Conservation (phyloP, 306 rosid genomes). For the Quercus engelmannii region DNA sequence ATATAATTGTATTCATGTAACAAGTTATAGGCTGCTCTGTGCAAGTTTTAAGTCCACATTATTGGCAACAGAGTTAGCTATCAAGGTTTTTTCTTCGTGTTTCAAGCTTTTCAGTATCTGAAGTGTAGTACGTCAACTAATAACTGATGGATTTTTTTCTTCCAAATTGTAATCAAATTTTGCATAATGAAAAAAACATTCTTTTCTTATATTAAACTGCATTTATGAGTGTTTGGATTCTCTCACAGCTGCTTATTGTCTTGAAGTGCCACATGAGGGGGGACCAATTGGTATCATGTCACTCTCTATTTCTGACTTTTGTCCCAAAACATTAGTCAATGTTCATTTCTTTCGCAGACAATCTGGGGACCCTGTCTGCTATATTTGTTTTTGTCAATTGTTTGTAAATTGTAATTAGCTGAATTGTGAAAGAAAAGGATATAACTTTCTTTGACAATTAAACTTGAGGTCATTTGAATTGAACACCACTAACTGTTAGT, state of each 20-base stretch:
- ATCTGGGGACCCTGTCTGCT: constrained; percentile 65
- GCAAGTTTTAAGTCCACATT: neutral
- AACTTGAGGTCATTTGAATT: constrained; percentile 25
- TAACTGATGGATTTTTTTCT: no score
- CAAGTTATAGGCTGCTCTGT: neutral
- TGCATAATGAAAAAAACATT: constrained; percentile 51
- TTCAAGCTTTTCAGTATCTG: no score
- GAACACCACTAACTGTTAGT: constrained; percentile 52
- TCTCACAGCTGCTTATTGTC: constrained; percentile 49
- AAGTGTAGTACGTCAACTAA: no score
- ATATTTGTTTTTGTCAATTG: constrained; percentile 15
- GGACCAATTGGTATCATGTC: constrained; percentile 79
- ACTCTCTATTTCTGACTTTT: constrained; percentile 57
- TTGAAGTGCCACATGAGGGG: constrained; percentile 54
- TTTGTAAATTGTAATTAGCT: constrained; percentile 17
- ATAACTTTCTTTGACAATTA: constrained; percentile 17
- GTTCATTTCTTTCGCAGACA: constrained; percentile 77
- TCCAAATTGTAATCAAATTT: neutral
- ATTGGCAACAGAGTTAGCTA: neutral
- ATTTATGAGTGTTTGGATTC: constrained; percentile 66
- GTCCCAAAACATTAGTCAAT: constrained; percentile 54
- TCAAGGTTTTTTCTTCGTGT: neutral
- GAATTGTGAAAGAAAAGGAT: constrained; percentile 46
- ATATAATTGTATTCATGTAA: no score
- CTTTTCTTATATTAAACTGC: constrained; percentile 42